Base-by-base conservation (phyloP, 768 basidiomycete genomes). In the Tulasnella sp. region DNA sequence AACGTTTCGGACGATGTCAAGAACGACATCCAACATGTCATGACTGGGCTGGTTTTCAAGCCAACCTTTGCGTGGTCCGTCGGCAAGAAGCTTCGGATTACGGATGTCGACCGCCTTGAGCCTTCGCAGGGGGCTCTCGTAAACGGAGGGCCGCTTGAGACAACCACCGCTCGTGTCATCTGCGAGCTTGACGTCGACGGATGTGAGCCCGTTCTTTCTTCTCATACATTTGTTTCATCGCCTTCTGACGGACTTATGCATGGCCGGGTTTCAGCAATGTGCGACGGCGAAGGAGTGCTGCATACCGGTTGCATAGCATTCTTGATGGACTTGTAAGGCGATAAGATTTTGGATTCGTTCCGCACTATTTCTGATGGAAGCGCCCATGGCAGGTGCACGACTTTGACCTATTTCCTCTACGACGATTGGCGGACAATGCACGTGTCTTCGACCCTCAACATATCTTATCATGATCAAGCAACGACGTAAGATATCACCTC, bases 311-410 rank as follows among this genome's bases (percentile, higher is more conserved):
- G 76, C 58, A 38, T 62, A 27, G 76, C 76, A 36, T 77, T 40
- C 36, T 56, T 77, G 46, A 62, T 62, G n/a, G 76, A 77, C 56
- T 68, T 77, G 76, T 77, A n/a, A 56, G n/a, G 76, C 56, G 36
- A 44, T 46, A 39, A 39, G 27, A 1, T 77, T 62, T 36, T 62
- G 19, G 39, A 62, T 39, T 24, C 36, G 16, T 19, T 39, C 19
- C 5, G 46, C 18, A 62, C 39, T 7, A 77, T 62, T 52, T 31
- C 9, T 38, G 18, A 77, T 31, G 39, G 76, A 42, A 31, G 46
- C 46, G 46, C 56, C 27, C 56, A 39, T 56, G 39, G 18, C 39
- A 34, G 58, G 36, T 56, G 56, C n/a, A 77, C 76, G 27, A 56
- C 52, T n/a, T 46, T 62, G 48, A 62, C 52, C 39, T 77, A 77